phyloP scores from a whole-genome alignment of 192 early-diverging fungal genomes.

The Kappamyces sp. region DNA sequence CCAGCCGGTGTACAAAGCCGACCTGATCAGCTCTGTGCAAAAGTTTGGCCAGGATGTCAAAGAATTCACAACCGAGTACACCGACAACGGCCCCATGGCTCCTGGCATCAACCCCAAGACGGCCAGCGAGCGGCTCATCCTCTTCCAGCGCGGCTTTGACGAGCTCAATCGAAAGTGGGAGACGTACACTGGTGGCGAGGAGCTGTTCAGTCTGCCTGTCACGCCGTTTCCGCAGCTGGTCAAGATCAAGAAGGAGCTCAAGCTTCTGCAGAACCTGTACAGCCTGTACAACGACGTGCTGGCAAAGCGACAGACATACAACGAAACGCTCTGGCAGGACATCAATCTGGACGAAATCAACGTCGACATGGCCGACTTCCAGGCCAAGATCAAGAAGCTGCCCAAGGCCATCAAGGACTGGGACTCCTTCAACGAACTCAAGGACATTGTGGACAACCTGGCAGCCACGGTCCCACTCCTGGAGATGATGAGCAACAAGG shows the following conservation, averaged over 20 bases:
- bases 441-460: slow-evolving; percentile 56
- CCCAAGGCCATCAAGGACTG: slow-evolving; percentile 62
- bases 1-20: slow-evolving; percentile 58
- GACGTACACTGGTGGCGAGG: slow-evolving; percentile 59
- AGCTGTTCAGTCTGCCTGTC: slow-evolving; percentile 57
- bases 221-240: slow-evolving; percentile 59
- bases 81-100: slow-evolving; percentile 61
- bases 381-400: slow-evolving; percentile 62
- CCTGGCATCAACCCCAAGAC: slow-evolving; percentile 60
- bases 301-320: slow-evolving; percentile 48
- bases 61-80: slow-evolving; percentile 58
- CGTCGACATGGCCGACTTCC: slow-evolving; percentile 56
- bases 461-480: slow-evolving; percentile 50
- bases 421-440: slow-evolving; percentile 59
- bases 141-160: slow-evolving; percentile 60
- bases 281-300: slow-evolving; percentile 61
- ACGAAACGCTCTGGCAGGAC: slow-evolving; percentile 58
- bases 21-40: slow-evolving; percentile 47
- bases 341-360: slow-evolving; percentile 53
- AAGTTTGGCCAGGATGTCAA: slow-evolving; percentile 58
- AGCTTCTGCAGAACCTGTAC: slow-evolving; percentile 59
- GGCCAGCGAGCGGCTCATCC: slow-evolving; percentile 56
- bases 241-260: slow-evolving; percentile 56
- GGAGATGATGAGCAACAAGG: slow-evolving; percentile 60
- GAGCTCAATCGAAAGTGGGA: slow-evolving; percentile 65